These are phyloP conservation scores for Pisolithus sp. DNA, from an alignment of 768 basidiomycete genomes.

Conservation along the genomic window DNA sequence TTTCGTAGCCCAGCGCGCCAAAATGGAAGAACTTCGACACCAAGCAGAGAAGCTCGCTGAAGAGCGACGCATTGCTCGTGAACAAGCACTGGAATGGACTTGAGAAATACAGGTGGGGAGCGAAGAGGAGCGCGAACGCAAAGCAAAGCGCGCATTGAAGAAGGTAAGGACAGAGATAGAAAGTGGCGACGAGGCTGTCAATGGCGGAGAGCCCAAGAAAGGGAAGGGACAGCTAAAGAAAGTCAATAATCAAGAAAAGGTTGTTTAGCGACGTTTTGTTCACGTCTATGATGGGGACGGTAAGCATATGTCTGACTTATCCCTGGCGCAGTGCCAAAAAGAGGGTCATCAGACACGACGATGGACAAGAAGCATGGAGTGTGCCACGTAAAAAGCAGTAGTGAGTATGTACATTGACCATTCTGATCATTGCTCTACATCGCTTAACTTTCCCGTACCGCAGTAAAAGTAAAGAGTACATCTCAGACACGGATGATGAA, in stretches of 20 bases:
- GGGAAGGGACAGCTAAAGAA: conserved; percentile 73
- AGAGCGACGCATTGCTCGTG: conserved; percentile 66
- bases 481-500: conserved; percentile 85
- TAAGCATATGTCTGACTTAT: not conserved
- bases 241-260: conserved; percentile 37
- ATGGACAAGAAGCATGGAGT: conserved; percentile 59
- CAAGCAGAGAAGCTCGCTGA: conserved; percentile 76
- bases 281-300: not conserved
- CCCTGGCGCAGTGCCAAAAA: conserved; percentile 53
- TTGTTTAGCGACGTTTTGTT: conserved; percentile 53
- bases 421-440: not conserved
- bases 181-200: conserved; percentile 43
- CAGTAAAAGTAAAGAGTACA: conserved; percentile 85
- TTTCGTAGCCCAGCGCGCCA: conserved; percentile 39
- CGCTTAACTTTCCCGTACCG: conserved; percentile 1
- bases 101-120: conserved; percentile 58
- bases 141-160: conserved; percentile 47
- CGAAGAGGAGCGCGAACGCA: conserved; percentile 75
- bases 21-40: conserved; percentile 54
- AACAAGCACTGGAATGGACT: conserved; percentile 77
- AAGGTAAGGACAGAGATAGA: conserved; percentile 47
- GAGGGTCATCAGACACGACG: conserved; percentile 72
- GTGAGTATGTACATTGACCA: too few species aligned
- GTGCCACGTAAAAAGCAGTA: conserved; percentile 70
- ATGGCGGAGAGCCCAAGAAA: conserved; percentile 53